These are phyloP conservation scores for Carex parvula DNA, from an alignment of 176 grass and related monocot species.

Conservation along the genomic window DNA sequence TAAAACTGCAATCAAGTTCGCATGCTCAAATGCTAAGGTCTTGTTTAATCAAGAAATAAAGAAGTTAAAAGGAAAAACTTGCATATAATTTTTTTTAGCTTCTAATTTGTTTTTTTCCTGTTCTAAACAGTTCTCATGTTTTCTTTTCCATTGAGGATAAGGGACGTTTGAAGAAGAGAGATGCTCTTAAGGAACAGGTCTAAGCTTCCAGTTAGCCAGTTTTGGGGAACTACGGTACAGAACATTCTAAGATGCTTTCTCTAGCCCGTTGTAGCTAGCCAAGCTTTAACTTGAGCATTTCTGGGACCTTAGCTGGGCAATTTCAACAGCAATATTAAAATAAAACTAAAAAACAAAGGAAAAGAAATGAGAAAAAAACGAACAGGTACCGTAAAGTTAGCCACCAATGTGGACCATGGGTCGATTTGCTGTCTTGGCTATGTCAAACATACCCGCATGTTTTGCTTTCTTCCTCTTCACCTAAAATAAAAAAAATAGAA, in stretches of 20 bases:
- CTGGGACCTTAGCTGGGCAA: not conserved
- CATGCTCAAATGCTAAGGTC: not conserved
- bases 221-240: not conserved
- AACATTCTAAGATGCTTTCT: not conserved
- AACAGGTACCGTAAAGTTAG: conserved; percentile 32
- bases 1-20: not conserved
- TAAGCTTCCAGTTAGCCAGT: not conserved
- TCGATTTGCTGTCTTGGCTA: conserved; percentile 77
- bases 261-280: not conserved
- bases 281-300: not conserved
- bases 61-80: not conserved
- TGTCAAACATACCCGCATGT: conserved; percentile 84
- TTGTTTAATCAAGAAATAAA: not conserved
- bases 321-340: not conserved
- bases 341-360: not conserved
- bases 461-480: conserved; percentile 94
- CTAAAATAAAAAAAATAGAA: conserved; percentile 37
- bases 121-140: not conserved
- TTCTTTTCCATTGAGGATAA: not conserved
- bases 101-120: not conserved
- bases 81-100: not conserved
- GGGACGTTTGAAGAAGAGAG: not conserved
- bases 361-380: not conserved
- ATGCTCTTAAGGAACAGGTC: not conserved
- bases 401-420: conserved; percentile 98